These are phyloP conservation scores for Gynandropsis gynandra DNA, from an alignment of 345 rosid species.

Conservation along the genomic window DNA sequence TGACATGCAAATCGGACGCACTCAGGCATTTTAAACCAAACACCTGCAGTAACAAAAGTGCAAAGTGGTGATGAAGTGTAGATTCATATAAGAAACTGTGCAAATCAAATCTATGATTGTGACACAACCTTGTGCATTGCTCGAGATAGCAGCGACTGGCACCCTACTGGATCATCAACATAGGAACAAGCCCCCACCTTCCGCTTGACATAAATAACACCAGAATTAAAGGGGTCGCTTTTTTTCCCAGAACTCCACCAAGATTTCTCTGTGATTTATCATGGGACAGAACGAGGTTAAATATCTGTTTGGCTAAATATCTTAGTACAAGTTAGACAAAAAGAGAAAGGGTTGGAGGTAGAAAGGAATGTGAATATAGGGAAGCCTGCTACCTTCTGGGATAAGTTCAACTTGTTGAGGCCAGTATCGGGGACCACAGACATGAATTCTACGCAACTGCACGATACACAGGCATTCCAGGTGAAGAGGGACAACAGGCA, in stretches of 20 bases:
- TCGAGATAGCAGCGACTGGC: constrained; percentile 86
- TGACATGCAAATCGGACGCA: constrained; percentile 29
- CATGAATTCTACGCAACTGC: constrained; percentile 70
- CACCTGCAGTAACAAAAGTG: constrained; percentile 42
- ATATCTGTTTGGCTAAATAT: background rate
- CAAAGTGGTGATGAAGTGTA: background rate
- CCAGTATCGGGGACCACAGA: constrained; percentile 99
- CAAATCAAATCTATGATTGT: background rate
- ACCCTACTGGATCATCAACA: constrained; percentile 89
- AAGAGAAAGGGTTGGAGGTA: background rate
- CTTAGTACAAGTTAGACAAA: constrained; percentile 2
- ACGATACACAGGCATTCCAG: constrained; percentile 28
- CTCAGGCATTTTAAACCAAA: constrained; percentile 59
- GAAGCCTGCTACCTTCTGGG: constrained; percentile 57
- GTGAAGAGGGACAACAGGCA: constrained; percentile 16
- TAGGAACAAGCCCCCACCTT: constrained; percentile 97
- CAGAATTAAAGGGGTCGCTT: constrained; percentile 73
- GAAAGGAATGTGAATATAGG: constrained; percentile 13
- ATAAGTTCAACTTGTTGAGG: constrained; percentile 77
- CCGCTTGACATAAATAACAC: constrained; percentile 80
- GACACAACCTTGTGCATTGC: constrained; percentile 88
- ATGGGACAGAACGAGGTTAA: constrained; percentile 7
- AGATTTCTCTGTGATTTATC: constrained; percentile 48
- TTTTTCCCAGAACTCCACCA: constrained; percentile 81
- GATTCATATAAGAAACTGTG: constrained; percentile 1